phyloP scores from a whole-genome alignment of 192 early-diverging fungal genomes.

The Linnemannia elongata region DNA sequence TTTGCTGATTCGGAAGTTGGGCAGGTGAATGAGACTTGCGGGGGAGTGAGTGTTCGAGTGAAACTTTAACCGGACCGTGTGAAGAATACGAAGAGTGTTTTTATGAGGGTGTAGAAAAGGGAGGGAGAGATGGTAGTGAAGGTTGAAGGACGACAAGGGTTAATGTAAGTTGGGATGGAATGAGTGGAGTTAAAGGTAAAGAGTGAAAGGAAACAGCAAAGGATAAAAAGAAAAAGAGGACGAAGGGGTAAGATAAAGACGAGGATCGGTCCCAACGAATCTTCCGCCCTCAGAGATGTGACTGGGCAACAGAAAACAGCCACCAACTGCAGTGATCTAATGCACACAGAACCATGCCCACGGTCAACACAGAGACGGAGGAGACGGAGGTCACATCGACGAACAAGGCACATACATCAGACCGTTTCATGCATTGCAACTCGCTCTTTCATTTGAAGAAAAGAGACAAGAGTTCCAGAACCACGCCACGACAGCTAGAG shows the following conservation, averaged over 20 bases:
- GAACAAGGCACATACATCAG: no score
- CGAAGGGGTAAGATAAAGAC: background rate
- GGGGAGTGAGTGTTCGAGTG: background rate
- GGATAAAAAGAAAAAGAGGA: background rate
- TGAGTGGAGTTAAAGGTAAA: background rate
- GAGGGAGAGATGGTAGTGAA: background rate
- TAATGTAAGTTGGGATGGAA: background rate
- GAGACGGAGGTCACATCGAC: no score
- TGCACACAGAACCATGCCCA: no score
- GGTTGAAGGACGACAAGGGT: background rate
- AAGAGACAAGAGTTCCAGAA: no score
- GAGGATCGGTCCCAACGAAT: no score
- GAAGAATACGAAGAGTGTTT: background rate
- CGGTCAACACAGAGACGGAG: no score
- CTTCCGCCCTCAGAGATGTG: no score
- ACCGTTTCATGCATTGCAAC: no score
- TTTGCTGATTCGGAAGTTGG: background rate
- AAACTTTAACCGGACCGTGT: slow-evolving; percentile 3
- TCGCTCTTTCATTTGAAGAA: no score
- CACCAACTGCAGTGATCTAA: no score
- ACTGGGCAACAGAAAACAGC: no score
- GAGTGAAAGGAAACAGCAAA: background rate
- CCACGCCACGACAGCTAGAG: no score
- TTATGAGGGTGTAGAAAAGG: background rate
- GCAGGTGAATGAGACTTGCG: background rate